Base-by-base conservation (phyloP, 2,329 filamentous ascomycete genomes). In the Diplocarpon rosae region DNA sequence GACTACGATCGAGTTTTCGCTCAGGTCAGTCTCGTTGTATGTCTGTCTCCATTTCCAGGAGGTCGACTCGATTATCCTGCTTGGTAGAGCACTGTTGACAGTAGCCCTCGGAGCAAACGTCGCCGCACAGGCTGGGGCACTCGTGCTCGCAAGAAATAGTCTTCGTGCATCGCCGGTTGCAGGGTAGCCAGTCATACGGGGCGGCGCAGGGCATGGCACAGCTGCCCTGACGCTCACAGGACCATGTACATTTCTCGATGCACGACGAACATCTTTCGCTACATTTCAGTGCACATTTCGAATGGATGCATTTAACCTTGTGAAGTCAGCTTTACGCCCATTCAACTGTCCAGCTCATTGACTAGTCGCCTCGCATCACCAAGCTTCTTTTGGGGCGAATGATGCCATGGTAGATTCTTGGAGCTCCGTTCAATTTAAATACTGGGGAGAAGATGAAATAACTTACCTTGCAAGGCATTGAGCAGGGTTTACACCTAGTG, bases 131-230 rank as follows among this genome's bases (percentile, higher is more conserved):
- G 24, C 39, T 16, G 11, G 30, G 39, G 12, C 39, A 41, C 14
- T 41, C 16, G 24, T 41, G 39, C 13, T 24, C 33, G 20, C 40
- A 43, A 17, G n/a, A 17, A 9, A 43, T 7, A 20, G 24, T 16
- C 17, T 29, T 17, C n/a, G 32, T 15, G 15, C 40, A 43, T 29
- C 40, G 67, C 50, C 68, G 59, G 0, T 71, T 73, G 56, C 81
- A 87, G 0, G 82, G 83, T 0, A 84, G 56, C 62, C 76, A 72
- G 51, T 83, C 67, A 56, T 81, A 87, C 0, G 82, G 80, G 0
- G 73, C 80, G 0, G 78, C 77, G 49, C 82, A 85, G 2, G 63
- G 64, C 60, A 65, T 63, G 6, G 57, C 55, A 48, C 69, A 72
- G 33, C 5, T 16, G 9, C 52, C 63, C 30, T 62, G 56, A 52